These are phyloP conservation scores for Xylaria sp. DNA, from an alignment of 2,329 filamentous ascomycete genomes.

Conservation along the genomic window DNA sequence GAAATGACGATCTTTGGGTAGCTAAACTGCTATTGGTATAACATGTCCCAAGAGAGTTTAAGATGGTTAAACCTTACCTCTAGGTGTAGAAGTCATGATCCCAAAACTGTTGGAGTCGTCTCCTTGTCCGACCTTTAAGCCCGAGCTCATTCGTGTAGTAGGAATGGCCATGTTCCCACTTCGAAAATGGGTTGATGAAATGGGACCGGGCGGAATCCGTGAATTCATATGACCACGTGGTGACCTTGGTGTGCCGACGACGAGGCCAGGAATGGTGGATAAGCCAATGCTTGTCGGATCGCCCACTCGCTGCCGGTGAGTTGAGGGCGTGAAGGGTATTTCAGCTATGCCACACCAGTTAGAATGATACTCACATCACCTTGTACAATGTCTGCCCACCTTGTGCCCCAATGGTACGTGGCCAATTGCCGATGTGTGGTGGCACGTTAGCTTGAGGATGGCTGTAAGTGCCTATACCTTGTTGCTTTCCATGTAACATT, in stretches of 20 bases:
- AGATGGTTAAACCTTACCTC: slow-evolving; percentile 35
- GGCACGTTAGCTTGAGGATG: slow-evolving; percentile 26
- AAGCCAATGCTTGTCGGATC: slow-evolving; percentile 43
- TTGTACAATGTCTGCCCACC: slow-evolving; percentile 14
- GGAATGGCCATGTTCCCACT: slow-evolving; percentile 36
- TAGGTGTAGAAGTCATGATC: slow-evolving; percentile 39
- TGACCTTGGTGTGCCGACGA: slow-evolving; percentile 46
- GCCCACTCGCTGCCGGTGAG: slow-evolving; percentile 48
- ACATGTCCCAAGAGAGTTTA: neutral
- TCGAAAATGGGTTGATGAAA: slow-evolving; percentile 37
- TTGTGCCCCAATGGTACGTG: slow-evolving; percentile 33
- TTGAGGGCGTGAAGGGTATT: slow-evolving; percentile 50
- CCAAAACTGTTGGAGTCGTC: slow-evolving; percentile 32
- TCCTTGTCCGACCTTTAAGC: slow-evolving; percentile 45
- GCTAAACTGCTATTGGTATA: slow-evolving; percentile 37
- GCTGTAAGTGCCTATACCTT: slow-evolving; percentile 16
- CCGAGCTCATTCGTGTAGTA: slow-evolving; percentile 46
- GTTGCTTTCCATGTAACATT: slow-evolving; percentile 23
- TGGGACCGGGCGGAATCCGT: slow-evolving; percentile 33
- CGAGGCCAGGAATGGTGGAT: slow-evolving; percentile 48
- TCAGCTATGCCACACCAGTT: slow-evolving; percentile 41
- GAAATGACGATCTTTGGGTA: slow-evolving; percentile 39
- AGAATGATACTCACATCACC: neutral
- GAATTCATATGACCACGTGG: slow-evolving; percentile 39
- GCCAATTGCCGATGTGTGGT: slow-evolving; percentile 29